Base-by-base conservation (phyloP, 768 basidiomycete species). In the Tricholoma matsutake region DNA sequence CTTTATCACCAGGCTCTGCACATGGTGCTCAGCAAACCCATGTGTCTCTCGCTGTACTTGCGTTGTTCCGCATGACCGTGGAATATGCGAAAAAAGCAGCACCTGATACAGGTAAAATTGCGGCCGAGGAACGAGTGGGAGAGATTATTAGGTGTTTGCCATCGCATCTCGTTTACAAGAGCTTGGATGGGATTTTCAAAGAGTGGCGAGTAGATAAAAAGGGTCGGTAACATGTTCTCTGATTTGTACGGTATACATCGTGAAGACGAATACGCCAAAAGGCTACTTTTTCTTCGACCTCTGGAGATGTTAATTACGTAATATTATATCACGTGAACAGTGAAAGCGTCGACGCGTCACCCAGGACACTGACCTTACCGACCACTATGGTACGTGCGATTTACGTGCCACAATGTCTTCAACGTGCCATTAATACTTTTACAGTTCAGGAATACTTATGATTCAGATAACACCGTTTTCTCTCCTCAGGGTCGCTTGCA, bases 401-500 rank as follows among this genome's bases (percentile, higher is more conserved):
- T 31, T 31, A 37, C 18, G 53, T 22, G 57, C 22, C 31, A 0
- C n/a, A 58, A 28, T 35, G 37, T 47, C 6, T 51, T 29, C 63
- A 62, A 72, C 71, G 71, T 73, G 72, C 66, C 64, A 57, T 61
- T 61, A 18, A 11, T n/a, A 28, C 41, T 25, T 13, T 20, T 34
- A 22, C 71, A 94, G 92, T 94, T 94, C 72, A 82, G 95, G 69
- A 97, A 97, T 73, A 96, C 95, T 2, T 98, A 98, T 80, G 96
- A 98, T 77, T 96, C 94, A 51, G 96, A 98, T 78, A 98, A 97
- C 78, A 98, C 95, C 45, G 95, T 95, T 66, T 94, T 95, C 80
- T 94, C 90, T 4, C 96, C 96, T 0, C 96, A 97, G 81, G 95
- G 96, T 61, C 89, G 96, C 43, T 83, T 98, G 56, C 96, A 98